Conservation (phyloP, 176 grass and related monocot species). For the Cenchrus americanus region DNA sequence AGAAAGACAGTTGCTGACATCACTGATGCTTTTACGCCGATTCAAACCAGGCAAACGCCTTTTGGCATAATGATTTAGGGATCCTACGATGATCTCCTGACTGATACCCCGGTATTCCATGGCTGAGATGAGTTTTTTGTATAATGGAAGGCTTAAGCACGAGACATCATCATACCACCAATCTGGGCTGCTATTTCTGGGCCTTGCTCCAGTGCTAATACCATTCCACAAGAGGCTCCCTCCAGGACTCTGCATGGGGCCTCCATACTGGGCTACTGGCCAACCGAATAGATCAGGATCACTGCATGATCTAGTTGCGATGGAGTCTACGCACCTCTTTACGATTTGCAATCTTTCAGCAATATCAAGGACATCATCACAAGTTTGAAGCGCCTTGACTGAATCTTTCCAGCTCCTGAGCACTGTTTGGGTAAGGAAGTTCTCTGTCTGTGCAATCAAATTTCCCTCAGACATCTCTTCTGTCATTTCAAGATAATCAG, state of each 20-base stretch:
- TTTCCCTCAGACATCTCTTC: slow-evolving; percentile 85
- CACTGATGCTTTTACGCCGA: slow-evolving; percentile 67
- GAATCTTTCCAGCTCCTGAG: slow-evolving; percentile 84
- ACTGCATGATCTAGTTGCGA: slow-evolving; percentile 69
- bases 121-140: slow-evolving; percentile 70
- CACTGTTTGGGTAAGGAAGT: slow-evolving; percentile 74
- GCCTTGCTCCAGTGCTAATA: slow-evolving; percentile 75
- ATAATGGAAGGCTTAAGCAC: slow-evolving; percentile 71
- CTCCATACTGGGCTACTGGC: slow-evolving; percentile 55
- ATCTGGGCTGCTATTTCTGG: slow-evolving; percentile 61
- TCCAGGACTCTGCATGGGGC: slow-evolving; percentile 70
- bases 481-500: slow-evolving; percentile 81
- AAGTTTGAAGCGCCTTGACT: slow-evolving; percentile 76
- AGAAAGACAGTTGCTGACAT: slow-evolving; percentile 54
- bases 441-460: slow-evolving; percentile 71
- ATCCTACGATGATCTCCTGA: slow-evolving; percentile 69
- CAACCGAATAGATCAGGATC: slow-evolving; percentile 60
- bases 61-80: slow-evolving; percentile 78
- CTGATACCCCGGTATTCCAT: slow-evolving; percentile 71
- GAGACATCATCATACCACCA: slow-evolving; percentile 96
- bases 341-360: slow-evolving; percentile 84
- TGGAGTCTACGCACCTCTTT: slow-evolving; percentile 67
- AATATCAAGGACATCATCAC: slow-evolving; percentile 64
- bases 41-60: slow-evolving; percentile 78
- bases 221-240: slow-evolving; percentile 88